phyloP scores from a whole-genome alignment of 1,139 yeast genomes.

The Yarrowia galli region DNA sequence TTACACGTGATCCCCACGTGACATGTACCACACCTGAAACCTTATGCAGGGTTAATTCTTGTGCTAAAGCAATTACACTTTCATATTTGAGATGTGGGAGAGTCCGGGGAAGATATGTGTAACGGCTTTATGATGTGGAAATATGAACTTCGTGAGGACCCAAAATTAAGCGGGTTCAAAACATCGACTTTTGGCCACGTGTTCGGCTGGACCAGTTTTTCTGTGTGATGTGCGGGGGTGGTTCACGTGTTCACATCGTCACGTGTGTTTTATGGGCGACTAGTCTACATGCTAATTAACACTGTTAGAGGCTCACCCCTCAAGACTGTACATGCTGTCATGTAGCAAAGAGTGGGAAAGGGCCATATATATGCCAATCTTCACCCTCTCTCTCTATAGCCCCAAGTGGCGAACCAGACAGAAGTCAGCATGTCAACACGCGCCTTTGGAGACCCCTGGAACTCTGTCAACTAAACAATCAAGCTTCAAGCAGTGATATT shows the following conservation, averaged over 20 bases:
- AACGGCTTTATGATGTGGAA: slow-evolving; percentile 2
- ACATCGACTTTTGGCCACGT: background rate
- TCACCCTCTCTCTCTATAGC: background rate
- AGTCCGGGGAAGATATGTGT: background rate
- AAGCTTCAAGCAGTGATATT: background rate
- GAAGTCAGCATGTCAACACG: background rate
- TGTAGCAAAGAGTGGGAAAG: background rate
- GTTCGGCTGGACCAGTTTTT: too few relatives aligned
- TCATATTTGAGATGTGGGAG: background rate
- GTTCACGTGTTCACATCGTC: background rate
- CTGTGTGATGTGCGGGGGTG: too few relatives aligned
- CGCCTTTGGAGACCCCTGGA: background rate
- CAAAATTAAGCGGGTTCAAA: background rate
- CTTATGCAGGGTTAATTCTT: slow-evolving; percentile 27
- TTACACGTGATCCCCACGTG: slow-evolving; percentile 39
- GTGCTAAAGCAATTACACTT: slow-evolving; percentile 23
- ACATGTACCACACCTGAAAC: background rate
- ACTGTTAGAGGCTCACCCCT: too few relatives aligned
- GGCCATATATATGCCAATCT: background rate
- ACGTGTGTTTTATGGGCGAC: background rate
- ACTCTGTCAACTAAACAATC: background rate
- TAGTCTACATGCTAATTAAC: too few relatives aligned
- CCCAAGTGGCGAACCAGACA: background rate
- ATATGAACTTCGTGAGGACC: background rate
- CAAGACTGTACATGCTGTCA: background rate